Evolutionary conservation across 768 basidiomycete genomes (phyloP), one percentile per base, ranked within the genome.

Genomic region (Lactarius hatsudake): DNA sequence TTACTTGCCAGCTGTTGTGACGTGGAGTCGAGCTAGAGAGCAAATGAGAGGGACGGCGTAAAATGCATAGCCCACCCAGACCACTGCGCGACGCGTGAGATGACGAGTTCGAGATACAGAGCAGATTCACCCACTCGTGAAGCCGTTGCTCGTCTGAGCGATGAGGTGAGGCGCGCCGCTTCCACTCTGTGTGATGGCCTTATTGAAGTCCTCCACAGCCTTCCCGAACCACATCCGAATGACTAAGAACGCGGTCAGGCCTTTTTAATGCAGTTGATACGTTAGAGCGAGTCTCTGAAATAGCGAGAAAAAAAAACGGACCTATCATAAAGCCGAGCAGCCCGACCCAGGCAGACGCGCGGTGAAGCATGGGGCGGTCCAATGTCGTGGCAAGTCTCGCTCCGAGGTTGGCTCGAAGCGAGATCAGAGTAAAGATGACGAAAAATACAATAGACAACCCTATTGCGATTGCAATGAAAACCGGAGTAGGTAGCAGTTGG

Each of bases 181-280:
- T 26, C 86, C 87, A 67, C 82, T 82, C 10, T 81, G 74, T 30
- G 78, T 68, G 61, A 93, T 86, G 61, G 80, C 84, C 54, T 78
- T 73, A 74, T 93, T 93, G 77, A 93, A 93, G 72, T 91, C 90
- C 61, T 87, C 83, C 0, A 87, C 85, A 2, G 90, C 86, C 75
- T 92, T 91, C 23, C 87, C 89, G 68, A 91, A 91, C 85, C 87
- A 91, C 84, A 93, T 89, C 67, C 89, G 85, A 62, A 89, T 77
- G 66, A 93, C 81, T 23, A 91, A 79, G 78, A 90, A 89, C 10
- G 88, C 80, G 3, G 85, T 86, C 65, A 90, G 75, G 17, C 90
- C 90, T 91, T 62, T 18, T 54, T 42, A 53, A 53, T 53, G 51
- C 17, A 40, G 51, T 67, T 28, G 17, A 48, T 42, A 13, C 18